Conservation (phyloP, 1,284 basidiomycete species). For the Trichosporon ovoides region DNA sequence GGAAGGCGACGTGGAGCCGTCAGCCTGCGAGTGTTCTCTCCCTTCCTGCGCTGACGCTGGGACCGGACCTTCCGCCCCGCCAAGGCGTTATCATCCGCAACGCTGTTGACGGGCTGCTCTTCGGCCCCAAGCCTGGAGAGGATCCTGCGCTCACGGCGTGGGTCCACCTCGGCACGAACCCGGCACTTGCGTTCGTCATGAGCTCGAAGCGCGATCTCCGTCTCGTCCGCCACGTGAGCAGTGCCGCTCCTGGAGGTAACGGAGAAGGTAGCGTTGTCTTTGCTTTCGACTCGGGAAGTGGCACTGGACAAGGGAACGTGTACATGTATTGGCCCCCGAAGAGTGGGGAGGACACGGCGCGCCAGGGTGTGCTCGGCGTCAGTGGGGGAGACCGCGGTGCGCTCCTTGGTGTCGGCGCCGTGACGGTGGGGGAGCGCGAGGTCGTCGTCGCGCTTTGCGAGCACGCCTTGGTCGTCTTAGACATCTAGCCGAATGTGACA, state of each 20-base stretch:
- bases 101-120: conserved; percentile 75
- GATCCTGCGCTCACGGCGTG: conserved; percentile 53
- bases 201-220: conserved; percentile 86
- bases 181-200: conserved; percentile 86
- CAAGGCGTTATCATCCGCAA: conserved; percentile 65
- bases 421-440: conserved; percentile 45
- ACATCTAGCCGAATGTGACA: background rate
- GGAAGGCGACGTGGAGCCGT: conserved; percentile 28
- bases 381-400: conserved; percentile 62
- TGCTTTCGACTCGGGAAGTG: conserved; percentile 69
- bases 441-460: conserved; percentile 72
- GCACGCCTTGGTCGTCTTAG: conserved; percentile 63
- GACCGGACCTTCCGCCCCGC: conserved; percentile 31
- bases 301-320: conserved; percentile 58
- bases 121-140: conserved; percentile 39
- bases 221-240: conserved; percentile 66
- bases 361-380: conserved; percentile 71
- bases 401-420: conserved; percentile 67
- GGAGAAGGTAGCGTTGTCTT: conserved; percentile 50
- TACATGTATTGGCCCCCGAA: conserved; percentile 68
- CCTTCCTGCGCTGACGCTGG: conserved; percentile 19
- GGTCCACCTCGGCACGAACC: conserved; percentile 72
- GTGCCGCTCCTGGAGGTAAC: too few relatives aligned
- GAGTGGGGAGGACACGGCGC: conserved; percentile 53
- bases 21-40: conserved; percentile 31